Base-by-base conservation (phyloP, 768 basidiomycete species). In the Leccinum incarnatum region DNA sequence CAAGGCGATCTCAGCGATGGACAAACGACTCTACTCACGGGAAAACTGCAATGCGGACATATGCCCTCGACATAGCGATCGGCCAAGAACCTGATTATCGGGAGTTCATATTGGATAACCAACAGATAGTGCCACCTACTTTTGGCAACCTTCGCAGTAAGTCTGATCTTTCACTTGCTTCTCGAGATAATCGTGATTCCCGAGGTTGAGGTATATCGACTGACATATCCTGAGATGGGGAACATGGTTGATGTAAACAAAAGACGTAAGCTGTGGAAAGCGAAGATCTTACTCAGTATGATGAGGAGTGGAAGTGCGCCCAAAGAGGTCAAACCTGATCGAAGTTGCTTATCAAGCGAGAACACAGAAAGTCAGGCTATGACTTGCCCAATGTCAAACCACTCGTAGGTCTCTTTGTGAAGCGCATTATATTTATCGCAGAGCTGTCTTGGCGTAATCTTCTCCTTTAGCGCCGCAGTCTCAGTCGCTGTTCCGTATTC, bases 401-500 rank as follows among this genome's bases (percentile, higher is more conserved):
- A 98, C 67, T 93, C 82, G 75, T 98, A 99, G 5, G 95, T 93
- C 63, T 93, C 92, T 62, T 85, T 87, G 64, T 98, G 97, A 15
- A 98, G 78, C 17, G 81, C 79, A 67, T 95, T 77, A 72, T 98
- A 98, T 75, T 95, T 95, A 74, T 95, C 91, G 72, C 94, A 97
- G 2, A 98, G 79, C 64, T 87, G 83, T 60, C 78, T 78, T 0
- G 94, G 90, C 11, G 90, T 85, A 40, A 95, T 72, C 0, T 87
- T 85, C 70, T 96, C 93, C 69, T 94, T 93, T 59, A 93, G 73
- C 4, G 97, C 96, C 73, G 97, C 95, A 2, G 95, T 98, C 78
- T 99, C 97, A 1, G 97, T 97, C 1, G 97, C 96, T 7, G 97
- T 99, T n/a, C 97, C 97, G 67, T 99, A 99, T 75, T 99, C 97